Conservation (phyloP, 2,329 filamentous ascomycete species). For the Colletotrichum orbiculare region DNA sequence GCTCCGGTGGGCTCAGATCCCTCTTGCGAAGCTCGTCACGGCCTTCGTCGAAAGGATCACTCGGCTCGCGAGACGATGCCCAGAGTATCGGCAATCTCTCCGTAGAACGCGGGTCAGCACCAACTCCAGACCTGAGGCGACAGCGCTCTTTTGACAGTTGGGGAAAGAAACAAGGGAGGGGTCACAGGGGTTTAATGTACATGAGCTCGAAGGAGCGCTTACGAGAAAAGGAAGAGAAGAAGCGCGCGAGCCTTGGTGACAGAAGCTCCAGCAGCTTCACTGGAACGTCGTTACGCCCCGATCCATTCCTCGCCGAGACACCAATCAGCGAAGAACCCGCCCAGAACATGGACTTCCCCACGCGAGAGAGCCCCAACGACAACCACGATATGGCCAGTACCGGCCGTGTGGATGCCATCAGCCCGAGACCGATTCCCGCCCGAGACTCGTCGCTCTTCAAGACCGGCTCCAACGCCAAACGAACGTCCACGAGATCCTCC, state of each 20-base stretch:
- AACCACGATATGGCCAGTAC: conserved; percentile 42
- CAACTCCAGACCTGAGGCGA: conserved; percentile 55
- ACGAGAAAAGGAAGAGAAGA: conserved; percentile 72
- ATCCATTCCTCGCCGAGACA: conserved; percentile 63
- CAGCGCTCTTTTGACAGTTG: conserved; percentile 71
- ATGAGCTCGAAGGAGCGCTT: conserved; percentile 79
- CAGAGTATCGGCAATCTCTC: conserved; percentile 74
- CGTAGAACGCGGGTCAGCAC: conserved; percentile 66
- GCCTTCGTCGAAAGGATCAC: conserved; percentile 69
- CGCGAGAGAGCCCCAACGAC: conserved; percentile 36
- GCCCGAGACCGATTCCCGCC: conserved; percentile 68
- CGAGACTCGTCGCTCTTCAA: conserved; percentile 77
- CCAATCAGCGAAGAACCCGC: conserved; percentile 66
- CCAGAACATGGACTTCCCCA: conserved; percentile 42
- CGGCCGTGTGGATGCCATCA: conserved; percentile 49
- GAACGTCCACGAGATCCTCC: conserved; percentile 62
- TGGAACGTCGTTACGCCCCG: conserved; percentile 51
- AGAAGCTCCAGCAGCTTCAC: conserved; percentile 54
- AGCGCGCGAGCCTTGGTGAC: conserved; percentile 59
- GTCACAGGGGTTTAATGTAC: conserved; percentile 73
- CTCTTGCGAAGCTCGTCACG: conserved; percentile 69
- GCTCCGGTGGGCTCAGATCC: conserved; percentile 64
- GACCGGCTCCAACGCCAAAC: conserved; percentile 62
- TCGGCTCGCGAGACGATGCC: conserved; percentile 65
- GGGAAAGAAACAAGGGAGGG: conserved; percentile 66